phyloP scores from a whole-genome alignment of 495 filamentous ascomycete species.

The Neurospora tetrasperma region DNA sequence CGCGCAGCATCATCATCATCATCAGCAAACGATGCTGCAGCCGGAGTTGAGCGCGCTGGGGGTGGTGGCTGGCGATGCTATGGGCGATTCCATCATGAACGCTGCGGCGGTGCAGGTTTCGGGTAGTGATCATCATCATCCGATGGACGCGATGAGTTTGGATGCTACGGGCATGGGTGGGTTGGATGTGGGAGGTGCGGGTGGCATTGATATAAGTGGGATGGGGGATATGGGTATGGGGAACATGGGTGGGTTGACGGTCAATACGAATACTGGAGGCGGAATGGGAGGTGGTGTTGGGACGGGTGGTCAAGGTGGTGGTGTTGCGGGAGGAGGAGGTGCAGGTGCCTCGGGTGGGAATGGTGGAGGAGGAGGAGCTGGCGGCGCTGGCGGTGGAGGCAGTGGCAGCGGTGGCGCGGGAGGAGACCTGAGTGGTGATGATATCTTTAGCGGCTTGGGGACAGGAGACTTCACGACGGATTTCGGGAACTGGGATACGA shows the following conservation, averaged over 20 bases:
- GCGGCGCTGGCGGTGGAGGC: constrained; percentile 20
- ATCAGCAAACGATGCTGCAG: constrained; percentile 12
- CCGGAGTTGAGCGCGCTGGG: constrained; percentile 17
- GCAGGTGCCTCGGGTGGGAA: constrained; percentile 3
- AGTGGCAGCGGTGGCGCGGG: constrained; percentile 2
- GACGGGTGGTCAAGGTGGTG: not conserved
- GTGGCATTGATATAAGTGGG: constrained; percentile 11
- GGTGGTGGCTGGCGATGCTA: constrained; percentile 17
- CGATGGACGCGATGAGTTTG: constrained; percentile 21
- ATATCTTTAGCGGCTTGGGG: constrained; percentile 27
- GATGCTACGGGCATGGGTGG: constrained; percentile 17
- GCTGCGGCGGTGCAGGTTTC: constrained; percentile 21
- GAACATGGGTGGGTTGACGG: constrained; percentile 4
- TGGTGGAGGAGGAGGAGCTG: not conserved
- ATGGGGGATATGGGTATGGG: constrained; percentile 1
- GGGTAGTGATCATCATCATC: not conserved
- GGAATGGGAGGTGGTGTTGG: not conserved
- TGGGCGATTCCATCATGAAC: constrained; percentile 17
- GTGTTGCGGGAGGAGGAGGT: constrained; percentile 1
- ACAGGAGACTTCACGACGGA: constrained; percentile 15
- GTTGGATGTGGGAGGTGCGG: constrained; percentile 6
- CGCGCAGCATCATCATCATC: not conserved
- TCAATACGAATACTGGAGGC: not conserved
- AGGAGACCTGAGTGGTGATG: constrained; percentile 25
- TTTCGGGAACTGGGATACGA: constrained; percentile 15